These are phyloP conservation scores for Ceratobasidium sp. DNA, from an alignment of 1,284 basidiomycete species.

Conservation along the genomic window DNA sequence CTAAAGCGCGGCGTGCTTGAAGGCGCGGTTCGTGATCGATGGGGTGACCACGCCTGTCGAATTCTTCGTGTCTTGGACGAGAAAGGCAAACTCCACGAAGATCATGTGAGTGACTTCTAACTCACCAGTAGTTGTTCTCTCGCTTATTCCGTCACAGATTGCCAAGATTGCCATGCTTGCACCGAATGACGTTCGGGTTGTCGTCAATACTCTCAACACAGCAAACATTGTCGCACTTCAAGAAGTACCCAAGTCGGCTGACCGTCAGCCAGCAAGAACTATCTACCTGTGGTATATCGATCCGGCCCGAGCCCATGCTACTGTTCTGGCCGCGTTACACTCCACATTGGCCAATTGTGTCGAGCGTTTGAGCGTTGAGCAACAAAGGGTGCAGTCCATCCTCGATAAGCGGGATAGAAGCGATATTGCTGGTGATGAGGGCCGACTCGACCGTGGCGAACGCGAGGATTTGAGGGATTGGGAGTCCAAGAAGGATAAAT, in stretches of 20 bases:
- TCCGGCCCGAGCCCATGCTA: slow-evolving; percentile 81
- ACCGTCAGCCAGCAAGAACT: slow-evolving; percentile 86
- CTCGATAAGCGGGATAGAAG: slow-evolving; percentile 84
- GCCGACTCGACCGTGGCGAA: slow-evolving; percentile 77
- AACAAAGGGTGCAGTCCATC: slow-evolving; percentile 77
- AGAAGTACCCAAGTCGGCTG: slow-evolving; percentile 89
- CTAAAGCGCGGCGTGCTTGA: slow-evolving; percentile 83
- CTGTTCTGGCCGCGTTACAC: slow-evolving; percentile 82
- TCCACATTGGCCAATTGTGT: slow-evolving; percentile 90
- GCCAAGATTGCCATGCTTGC: slow-evolving; percentile 95
- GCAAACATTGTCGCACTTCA: slow-evolving; percentile 89
- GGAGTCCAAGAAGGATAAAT: slow-evolving; percentile 76
- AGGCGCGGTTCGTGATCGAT: slow-evolving; percentile 84
- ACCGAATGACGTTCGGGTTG: slow-evolving; percentile 85
- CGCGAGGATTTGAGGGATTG: slow-evolving; percentile 76
- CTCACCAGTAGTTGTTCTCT: not conserved
- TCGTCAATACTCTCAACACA: slow-evolving; percentile 83
- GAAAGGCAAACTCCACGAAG: slow-evolving; percentile 97
- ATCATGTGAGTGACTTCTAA: slow-evolving; percentile 73
- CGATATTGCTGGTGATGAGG: slow-evolving; percentile 82
- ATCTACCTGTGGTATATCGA: slow-evolving; percentile 95
- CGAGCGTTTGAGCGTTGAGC: slow-evolving; percentile 77
- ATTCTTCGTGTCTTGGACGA: slow-evolving; percentile 86
- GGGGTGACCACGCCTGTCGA: slow-evolving; percentile 88
- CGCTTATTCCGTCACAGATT: slow-evolving; percentile 69